Percentiles rank a stretch among this genome's conserved stretches.
Conservation (phyloP, 2,329 filamentous ascomycete species). For the Apiospora saccharicola region DNA sequence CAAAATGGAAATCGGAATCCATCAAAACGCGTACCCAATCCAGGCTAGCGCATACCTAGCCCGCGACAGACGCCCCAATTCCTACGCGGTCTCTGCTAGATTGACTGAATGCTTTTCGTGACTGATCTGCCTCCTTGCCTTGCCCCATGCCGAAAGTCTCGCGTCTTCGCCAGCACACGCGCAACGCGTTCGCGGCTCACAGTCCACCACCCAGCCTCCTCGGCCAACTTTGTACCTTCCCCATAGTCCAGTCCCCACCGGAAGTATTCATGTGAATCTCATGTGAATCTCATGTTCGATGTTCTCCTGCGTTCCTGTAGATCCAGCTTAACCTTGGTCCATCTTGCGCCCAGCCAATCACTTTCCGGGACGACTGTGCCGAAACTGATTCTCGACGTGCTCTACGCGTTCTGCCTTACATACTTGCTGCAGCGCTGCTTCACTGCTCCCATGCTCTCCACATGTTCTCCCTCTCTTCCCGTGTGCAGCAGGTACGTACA, state of each 20-base stretch:
- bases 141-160: neutral
- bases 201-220: slow-evolving; percentile 6
- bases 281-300: slow-evolving; percentile 1
- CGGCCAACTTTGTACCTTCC: neutral
- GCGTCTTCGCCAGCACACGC: slow-evolving; percentile 2
- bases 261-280: slow-evolving; percentile 15
- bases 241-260: neutral
- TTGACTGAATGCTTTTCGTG: neutral
- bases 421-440: neutral
- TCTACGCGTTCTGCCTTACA: neutral
- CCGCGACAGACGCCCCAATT: neutral
- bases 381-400: neutral
- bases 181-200: neutral
- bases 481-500: slow-evolving; percentile 14
- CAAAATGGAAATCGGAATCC: neutral
- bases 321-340: slow-evolving; percentile 10
- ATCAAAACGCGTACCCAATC: neutral
- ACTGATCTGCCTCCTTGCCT: neutral
- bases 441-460: neutral
- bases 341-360: neutral
- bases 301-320: slow-evolving; percentile 1
- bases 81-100: slow-evolving; percentile 3
- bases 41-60: neutral
- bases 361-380: neutral
- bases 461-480: slow-evolving; percentile 7